Percentiles rank a stretch among this genome's conserved stretches.
Conservation (phyloP, 352 stramenopile genomes). For the Phytopythium ostracodes region DNA sequence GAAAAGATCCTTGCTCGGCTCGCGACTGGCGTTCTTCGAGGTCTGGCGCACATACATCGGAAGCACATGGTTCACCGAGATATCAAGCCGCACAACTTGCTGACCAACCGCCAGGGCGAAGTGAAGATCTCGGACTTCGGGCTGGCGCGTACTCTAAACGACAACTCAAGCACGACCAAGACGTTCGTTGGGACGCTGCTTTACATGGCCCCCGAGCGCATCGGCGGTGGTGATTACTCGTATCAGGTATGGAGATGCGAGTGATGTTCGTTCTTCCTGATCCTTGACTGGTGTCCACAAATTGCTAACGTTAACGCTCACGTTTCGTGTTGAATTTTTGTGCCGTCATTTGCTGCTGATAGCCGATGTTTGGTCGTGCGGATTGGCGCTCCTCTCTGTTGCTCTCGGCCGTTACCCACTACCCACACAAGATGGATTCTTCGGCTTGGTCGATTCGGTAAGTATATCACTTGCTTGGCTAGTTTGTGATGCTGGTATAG, state of each 20-base stretch:
- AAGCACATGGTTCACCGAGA: conserved; percentile 90
- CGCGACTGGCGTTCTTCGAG: conserved; percentile 64
- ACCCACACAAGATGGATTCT: conserved; percentile 84
- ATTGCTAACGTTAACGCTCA: neutral
- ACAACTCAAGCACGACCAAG: conserved; percentile 71
- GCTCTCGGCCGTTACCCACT: conserved; percentile 81
- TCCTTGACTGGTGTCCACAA: neutral
- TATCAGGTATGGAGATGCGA: conserved; percentile 48
- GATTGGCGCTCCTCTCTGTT: conserved; percentile 72
- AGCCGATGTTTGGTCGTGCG: conserved; percentile 86
- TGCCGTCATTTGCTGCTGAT: conserved; percentile 4
- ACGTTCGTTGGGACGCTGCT: conserved; percentile 93
- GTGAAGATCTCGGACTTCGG: conserved; percentile 90
- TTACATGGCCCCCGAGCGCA: conserved; percentile 95
- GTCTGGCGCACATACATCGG: conserved; percentile 84
- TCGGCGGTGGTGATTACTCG: conserved; percentile 89
- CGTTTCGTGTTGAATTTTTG: neutral
- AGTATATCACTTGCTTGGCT: too few relatives aligned
- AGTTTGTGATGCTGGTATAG: conserved; percentile 5
- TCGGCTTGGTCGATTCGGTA: conserved; percentile 83
- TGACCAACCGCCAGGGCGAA: conserved; percentile 83
- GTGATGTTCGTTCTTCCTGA: neutral
- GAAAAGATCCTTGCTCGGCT: conserved; percentile 80
- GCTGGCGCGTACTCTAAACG: conserved; percentile 73
- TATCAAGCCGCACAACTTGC: conserved; percentile 90